Percentiles rank a stretch among this genome's conserved stretches.
Conservation (phyloP, 257 asterid genomes). For the Paraleonurus japonicus region DNA sequence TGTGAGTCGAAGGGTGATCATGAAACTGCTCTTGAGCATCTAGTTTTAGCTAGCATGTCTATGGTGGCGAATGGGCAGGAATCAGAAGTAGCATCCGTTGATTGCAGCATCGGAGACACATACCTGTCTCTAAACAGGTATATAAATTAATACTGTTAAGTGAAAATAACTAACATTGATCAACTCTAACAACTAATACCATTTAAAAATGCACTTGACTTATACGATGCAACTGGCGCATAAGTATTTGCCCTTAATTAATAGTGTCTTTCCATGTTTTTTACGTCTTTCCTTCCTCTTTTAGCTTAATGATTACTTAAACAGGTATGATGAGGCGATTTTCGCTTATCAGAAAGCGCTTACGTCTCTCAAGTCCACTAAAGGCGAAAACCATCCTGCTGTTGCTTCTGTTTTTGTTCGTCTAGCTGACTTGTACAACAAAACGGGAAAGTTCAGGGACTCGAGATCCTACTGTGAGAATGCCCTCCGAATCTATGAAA, state of each 20-base stretch:
- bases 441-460: constrained; percentile 81
- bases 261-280: not conserved
- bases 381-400: constrained; percentile 91
- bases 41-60: constrained; percentile 92
- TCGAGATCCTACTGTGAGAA: constrained; percentile 84
- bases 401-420: constrained; percentile 91
- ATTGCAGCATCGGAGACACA: constrained; percentile 85
- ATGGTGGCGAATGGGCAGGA: constrained; percentile 91
- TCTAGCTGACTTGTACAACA: constrained; percentile 78
- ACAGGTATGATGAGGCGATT: constrained; percentile 81
- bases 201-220: no score
- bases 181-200: no score
- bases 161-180: no score
- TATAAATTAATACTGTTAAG: no score
- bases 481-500: constrained; percentile 78
- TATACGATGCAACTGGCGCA: no score
- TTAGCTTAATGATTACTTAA: not conserved
- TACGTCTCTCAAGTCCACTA: constrained; percentile 70
- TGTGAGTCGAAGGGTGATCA: constrained; percentile 85
- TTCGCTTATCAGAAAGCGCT: constrained; percentile 87
- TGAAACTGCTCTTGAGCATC: constrained; percentile 90
- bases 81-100: constrained; percentile 78
- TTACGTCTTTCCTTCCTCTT: not conserved
- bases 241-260: no score
- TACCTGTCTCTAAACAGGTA: constrained; percentile 75